Evolutionary conservation across 2,329 filamentous ascomycete species (phyloP).

Genomic region (Tolypocladium amazonense): DNA sequence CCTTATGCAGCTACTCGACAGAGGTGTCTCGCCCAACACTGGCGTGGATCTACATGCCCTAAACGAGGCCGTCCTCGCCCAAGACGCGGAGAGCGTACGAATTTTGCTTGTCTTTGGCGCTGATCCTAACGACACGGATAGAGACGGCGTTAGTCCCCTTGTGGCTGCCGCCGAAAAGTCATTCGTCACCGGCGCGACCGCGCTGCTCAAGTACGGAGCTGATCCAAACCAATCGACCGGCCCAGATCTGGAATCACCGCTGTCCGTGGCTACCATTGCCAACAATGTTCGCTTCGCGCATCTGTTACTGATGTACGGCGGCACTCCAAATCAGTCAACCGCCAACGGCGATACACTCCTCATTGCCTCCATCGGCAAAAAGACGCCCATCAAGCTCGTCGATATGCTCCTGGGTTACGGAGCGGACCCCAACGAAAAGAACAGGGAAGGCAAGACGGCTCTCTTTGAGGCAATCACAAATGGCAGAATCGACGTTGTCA

Average conservation of each 20-base stretch:
- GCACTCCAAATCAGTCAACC: conserved; percentile 42
- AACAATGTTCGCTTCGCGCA: conserved; percentile 47
- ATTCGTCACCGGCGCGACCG: conserved; percentile 44
- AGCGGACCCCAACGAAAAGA: conserved; percentile 47
- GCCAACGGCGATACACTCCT: conserved; percentile 50
- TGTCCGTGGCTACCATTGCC: conserved; percentile 37
- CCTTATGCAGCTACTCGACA: conserved; percentile 46
- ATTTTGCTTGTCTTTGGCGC: conserved; percentile 47
- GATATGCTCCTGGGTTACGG: conserved; percentile 51
- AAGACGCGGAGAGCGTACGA: conserved; percentile 42
- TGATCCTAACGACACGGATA: conserved; percentile 41
- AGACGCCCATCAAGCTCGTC: conserved; percentile 40
- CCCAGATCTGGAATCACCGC: conserved; percentile 41
- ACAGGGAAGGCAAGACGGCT: conserved; percentile 49
- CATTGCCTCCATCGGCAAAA: conserved; percentile 49
- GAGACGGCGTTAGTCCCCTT: conserved; percentile 39
- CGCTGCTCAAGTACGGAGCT: conserved; percentile 54
- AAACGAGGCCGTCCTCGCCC: conserved; percentile 39
- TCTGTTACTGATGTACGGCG: conserved; percentile 51
- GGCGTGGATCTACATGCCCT: conserved; percentile 35
- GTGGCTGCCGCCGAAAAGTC: conserved; percentile 38
- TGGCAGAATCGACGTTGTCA: conserved; percentile 46
- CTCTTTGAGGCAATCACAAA: conserved; percentile 51
- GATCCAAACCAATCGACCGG: conserved; percentile 43
- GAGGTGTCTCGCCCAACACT: conserved; percentile 42